A percentile compares a stretch with the other conserved stretches of the same genome.
Evolutionary conservation across 257 asterid genomes (phyloP).

Genomic region (Solanum phureja): DNA sequence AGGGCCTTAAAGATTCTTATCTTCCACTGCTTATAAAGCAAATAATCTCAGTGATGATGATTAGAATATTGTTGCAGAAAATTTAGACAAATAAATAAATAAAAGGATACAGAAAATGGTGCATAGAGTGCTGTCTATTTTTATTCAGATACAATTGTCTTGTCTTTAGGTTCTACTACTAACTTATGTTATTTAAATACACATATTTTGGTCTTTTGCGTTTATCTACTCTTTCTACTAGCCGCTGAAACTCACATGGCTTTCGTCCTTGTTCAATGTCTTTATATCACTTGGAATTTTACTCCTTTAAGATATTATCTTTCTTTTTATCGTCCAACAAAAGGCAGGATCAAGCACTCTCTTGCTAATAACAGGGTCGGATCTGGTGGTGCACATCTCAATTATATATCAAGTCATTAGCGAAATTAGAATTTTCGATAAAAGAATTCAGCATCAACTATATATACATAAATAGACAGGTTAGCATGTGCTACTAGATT

Average conservation of each 20-base stretch:
- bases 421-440: neutral
- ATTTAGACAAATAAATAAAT: neutral
- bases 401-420: neutral
- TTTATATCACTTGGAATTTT: neutral
- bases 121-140: neutral
- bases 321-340: neutral
- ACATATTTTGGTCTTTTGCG: slow-evolving; percentile 6
- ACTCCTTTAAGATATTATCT: neutral
- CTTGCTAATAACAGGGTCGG: neutral
- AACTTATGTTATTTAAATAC: slow-evolving; percentile 12
- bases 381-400: neutral
- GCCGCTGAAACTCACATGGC: slow-evolving; percentile 24
- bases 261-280: slow-evolving; percentile 17
- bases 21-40: slow-evolving; percentile 14
- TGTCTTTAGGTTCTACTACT: slow-evolving; percentile 1
- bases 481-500: neutral
- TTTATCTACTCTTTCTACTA: neutral
- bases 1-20: slow-evolving; percentile 19
- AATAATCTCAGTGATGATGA: slow-evolving; percentile 22
- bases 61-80: neutral
- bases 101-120: neutral
- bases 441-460: neutral
- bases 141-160: neutral
- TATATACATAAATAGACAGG: too few relatives aligned
- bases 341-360: neutral